Conservation (phyloP, 257 asterid genomes). For the Capsicum pubescens region DNA sequence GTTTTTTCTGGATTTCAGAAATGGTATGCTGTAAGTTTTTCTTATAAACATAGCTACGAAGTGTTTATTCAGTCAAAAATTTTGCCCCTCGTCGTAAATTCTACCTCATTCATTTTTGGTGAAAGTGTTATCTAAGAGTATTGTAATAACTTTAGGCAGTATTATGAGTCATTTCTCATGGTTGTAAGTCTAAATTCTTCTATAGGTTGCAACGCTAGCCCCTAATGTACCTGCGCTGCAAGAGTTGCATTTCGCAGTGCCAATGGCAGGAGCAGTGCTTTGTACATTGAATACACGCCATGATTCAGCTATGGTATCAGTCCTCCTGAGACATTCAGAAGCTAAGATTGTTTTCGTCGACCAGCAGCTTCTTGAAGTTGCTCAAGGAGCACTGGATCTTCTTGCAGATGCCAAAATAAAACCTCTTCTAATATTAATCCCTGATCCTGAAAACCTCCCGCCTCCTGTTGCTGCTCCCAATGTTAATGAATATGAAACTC, state of each 20-base stretch:
- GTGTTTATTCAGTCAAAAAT: no score
- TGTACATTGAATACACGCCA: constrained; percentile 47
- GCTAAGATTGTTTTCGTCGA: constrained; percentile 50
- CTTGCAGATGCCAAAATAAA: constrained; percentile 27
- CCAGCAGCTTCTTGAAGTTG: constrained; percentile 39
- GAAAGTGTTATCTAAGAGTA: not conserved
- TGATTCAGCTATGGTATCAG: constrained; percentile 44
- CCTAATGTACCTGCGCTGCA: constrained; percentile 53
- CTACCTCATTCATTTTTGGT: not conserved
- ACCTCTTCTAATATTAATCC: constrained; percentile 39
- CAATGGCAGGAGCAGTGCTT: constrained; percentile 50
- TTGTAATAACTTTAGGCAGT: not conserved
- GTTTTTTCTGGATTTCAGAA: no score
- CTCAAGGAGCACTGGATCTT: constrained; percentile 43
- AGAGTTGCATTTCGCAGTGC: constrained; percentile 54
- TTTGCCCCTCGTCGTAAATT: no score
- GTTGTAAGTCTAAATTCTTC: not conserved
- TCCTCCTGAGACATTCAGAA: constrained; percentile 46
- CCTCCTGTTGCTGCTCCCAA: constrained; percentile 19
- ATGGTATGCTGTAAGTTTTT: no score
- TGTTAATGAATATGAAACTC: constrained; percentile 36
- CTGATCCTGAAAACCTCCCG: constrained; percentile 32
- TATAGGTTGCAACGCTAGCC: constrained; percentile 47
- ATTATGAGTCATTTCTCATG: not conserved
- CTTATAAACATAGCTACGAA: no score